These are phyloP conservation scores for Akanthomyces dipterigenus DNA, from an alignment of 2,329 filamentous ascomycete genomes.

Conservation along the genomic window DNA sequence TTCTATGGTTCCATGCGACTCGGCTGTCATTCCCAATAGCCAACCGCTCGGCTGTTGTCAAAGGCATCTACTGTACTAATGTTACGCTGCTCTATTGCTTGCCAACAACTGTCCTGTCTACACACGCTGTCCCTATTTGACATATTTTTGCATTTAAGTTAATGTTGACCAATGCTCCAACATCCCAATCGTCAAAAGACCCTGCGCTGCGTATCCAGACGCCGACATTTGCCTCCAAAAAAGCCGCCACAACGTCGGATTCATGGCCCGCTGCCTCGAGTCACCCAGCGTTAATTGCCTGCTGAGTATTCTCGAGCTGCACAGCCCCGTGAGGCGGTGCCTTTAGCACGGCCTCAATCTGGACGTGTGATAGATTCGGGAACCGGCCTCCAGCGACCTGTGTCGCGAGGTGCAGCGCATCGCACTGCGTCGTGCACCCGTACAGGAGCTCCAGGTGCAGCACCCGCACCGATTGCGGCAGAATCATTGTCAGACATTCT, in stretches of 20 bases:
- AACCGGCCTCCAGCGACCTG: not conserved
- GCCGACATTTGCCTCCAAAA: not conserved
- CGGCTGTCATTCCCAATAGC: too few species aligned
- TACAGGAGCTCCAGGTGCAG: not conserved
- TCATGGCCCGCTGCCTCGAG: not conserved
- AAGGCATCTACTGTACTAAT: too few species aligned
- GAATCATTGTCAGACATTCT: not conserved
- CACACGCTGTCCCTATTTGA: too few species aligned
- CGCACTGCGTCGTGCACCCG: not conserved
- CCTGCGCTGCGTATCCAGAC: not conserved
- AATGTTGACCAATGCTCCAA: not conserved
- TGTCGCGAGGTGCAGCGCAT: not conserved
- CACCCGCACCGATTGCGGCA: not conserved
- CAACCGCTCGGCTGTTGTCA: too few species aligned
- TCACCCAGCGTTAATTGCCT: not conserved
- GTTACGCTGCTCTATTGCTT: too few species aligned
- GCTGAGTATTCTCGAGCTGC: not conserved
- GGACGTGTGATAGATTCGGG: not conserved
- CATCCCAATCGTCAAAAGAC: not conserved
- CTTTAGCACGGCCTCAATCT: not conserved
- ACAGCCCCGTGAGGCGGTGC: not conserved
- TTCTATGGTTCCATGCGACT: too few species aligned
- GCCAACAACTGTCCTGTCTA: too few species aligned
- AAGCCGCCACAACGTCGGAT: not conserved
- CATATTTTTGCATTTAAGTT: too few species aligned